Evolutionary conservation across 257 asterid species (phyloP), one percentile per base, ranked within the genome.

Genomic region (Solanum chiquidenum): DNA sequence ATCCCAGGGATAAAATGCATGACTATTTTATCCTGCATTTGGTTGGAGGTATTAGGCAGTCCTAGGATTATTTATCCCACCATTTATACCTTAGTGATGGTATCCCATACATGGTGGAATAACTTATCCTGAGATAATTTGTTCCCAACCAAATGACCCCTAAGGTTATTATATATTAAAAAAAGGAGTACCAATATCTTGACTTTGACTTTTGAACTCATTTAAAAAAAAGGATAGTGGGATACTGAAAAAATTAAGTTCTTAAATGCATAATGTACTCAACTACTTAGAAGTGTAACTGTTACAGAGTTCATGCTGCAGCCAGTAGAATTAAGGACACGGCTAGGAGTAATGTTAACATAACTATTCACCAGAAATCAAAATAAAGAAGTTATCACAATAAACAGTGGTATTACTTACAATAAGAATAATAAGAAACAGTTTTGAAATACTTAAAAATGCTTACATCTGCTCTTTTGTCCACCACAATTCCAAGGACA

Each of bases 401-500:
- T 60, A 55, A 38, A 35, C 20, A 18, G 20, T 4, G 7, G 14
- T 5, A 46, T 46, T 16, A 34, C 85, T 46, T 14, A 42, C 9
- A 46, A 29, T 27, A 80, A 82, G 60, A 27, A 83, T 34, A 12
- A 73, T 27, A 12, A 40, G 86, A 31, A 58, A 14, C 9, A 25
- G 38, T 74, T 90, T 18, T 31, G 55, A 71, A 71, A 62, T 37
- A 86, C 82, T 29, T 37, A 88, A 87, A 76, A 89, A 86, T 86
- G 87, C 99, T 95, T 91, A 97, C 99, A 90, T 97, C 99, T 46
- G 98, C 90, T 92, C 84, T 95, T 75, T 93, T 68, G 89, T 97
- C 98, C 46, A 93, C 98, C 88, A 97, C 98, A 75, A 95, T 94
- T 68, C 99, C 99, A 69, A 97, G 98, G 76, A 95, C 92, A 87